Conservation (phyloP, 2,329 filamentous ascomycete genomes). For the Dothideomycetes sp. region DNA sequence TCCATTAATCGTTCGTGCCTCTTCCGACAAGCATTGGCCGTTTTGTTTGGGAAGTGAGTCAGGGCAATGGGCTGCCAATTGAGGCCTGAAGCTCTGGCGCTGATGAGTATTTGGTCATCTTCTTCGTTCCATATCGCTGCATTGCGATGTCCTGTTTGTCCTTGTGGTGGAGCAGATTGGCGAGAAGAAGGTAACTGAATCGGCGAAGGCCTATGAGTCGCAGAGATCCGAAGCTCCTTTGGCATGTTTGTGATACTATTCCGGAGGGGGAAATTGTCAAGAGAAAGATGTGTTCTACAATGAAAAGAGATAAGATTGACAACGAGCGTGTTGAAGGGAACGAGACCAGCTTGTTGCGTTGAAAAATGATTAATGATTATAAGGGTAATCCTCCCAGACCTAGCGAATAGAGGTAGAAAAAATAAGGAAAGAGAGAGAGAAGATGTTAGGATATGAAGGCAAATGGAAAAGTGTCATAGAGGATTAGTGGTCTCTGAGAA, state of each 20-base stretch:
- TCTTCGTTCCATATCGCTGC: conserved; percentile 53
- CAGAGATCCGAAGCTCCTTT: conserved; percentile 26
- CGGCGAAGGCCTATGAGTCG: conserved; percentile 12
- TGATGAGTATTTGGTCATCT: conserved; percentile 64
- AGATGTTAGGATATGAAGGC: not conserved
- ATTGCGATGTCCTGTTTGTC: conserved; percentile 19
- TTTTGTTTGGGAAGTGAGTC: conserved; percentile 66
- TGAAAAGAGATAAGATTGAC: conserved; percentile 3
- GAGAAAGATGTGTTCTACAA: not conserved
- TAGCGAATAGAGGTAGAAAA: conserved; percentile 13
- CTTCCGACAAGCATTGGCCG: conserved; percentile 76
- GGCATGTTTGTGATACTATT: conserved; percentile 29
- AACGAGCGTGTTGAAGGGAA: conserved; percentile 4
- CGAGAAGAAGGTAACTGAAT: conserved; percentile 16
- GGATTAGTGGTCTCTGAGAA: too few species aligned
- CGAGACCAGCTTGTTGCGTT: too few species aligned
- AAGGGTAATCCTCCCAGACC: too few species aligned
- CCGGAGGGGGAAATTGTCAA: too few species aligned
- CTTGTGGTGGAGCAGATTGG: conserved; percentile 17
- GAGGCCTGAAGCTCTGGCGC: conserved; percentile 60
- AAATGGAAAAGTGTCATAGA: not conserved
- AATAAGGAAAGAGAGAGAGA: conserved; percentile 10
- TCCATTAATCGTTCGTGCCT: conserved; percentile 78
- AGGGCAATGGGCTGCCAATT: conserved; percentile 77
- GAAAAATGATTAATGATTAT: too few species aligned